Evolutionary conservation across 768 basidiomycete genomes (phyloP), one percentile per base, ranked within the genome.

Genomic region (Termitomyces titanicus): DNA sequence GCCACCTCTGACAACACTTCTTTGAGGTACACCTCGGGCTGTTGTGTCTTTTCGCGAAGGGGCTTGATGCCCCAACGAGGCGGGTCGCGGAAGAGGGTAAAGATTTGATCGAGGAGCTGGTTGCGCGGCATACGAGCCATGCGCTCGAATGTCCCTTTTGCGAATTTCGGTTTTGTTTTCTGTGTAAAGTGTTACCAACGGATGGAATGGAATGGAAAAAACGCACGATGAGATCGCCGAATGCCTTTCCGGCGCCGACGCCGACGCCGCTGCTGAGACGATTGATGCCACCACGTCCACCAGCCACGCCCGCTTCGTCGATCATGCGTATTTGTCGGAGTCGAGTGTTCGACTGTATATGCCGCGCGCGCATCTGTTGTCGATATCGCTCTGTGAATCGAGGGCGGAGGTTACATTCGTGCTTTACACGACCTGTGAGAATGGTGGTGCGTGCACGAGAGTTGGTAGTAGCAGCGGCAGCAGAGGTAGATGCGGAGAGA

Each of bases 41-140:
- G 92, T 66, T 92, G 86, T 0, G 89, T 90, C 58, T 81, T 82
- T 64, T 92, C 88, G 40, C 90, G 82, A 51, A 94, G 73, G 2
- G 81, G 73, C 60, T 86, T 86, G 67, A 94, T 85, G 55, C 82
- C 76, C 94, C 94, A 98, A 48, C 84, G 85, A n/a, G 86, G 81
- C 42, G 80, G 80, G 57, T 92, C 85, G 56, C 82, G 80, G 76
- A 95, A 98, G 6, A 86, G 75, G 2, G 72, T 62, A 71, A 95
- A 95, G 39, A 97, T 78, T 52, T 87, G 73, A 68, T 97, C 92
- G 68, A 93, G 78, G 8, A 97, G 80, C 65, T 95, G 89, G 72
- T 93, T 89, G 52, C 88, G 80, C 6, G 92, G 92, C 72, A 97
- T 86, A 67, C 94, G 90, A n/a, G 89, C 87, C 83, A 91, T 89